A percentile compares a stretch with the other conserved stretches of the same genome.
Conservation (phyloP, 768 basidiomycete genomes). For the Amanita pallidorosea region DNA sequence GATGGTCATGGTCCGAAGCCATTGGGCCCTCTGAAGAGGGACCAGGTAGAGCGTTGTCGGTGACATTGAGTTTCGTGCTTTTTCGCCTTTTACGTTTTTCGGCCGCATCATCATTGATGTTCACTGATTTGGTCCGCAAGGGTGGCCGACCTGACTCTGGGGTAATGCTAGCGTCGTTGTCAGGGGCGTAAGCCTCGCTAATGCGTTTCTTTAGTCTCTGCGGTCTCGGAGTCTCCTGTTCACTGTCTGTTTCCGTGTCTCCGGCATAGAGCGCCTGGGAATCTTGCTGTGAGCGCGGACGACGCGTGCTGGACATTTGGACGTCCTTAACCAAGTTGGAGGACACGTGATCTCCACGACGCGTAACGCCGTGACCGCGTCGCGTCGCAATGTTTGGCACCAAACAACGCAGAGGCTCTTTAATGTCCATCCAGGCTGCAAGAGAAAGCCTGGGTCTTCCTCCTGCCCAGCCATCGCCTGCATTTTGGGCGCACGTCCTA, state of each 20-base stretch:
- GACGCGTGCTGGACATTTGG: constrained; percentile 25
- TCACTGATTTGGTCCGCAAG: constrained; percentile 35
- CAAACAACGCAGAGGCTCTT: no score
- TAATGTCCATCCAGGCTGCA: constrained; percentile 1
- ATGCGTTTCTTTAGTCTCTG: constrained; percentile 45
- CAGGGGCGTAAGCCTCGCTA: constrained; percentile 44
- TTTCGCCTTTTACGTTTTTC: constrained; percentile 79
- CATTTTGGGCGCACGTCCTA: constrained; percentile 51
- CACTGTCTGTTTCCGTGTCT: constrained; percentile 28
- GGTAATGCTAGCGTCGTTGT: constrained; percentile 30
- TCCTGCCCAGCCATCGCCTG: constrained; percentile 20
- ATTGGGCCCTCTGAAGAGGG: constrained; percentile 41
- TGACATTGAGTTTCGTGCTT: constrained; percentile 52
- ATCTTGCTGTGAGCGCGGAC: constrained; percentile 20
- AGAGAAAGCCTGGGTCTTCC: constrained; percentile 9
- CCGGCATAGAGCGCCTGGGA: constrained; percentile 24
- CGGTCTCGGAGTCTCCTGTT: constrained; percentile 27
- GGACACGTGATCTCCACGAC: constrained; percentile 9
- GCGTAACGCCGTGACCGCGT: constrained; percentile 10
- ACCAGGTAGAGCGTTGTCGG: constrained; percentile 48
- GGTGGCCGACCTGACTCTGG: constrained; percentile 24
- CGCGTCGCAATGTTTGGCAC: constrained; percentile 3
- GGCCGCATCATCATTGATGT: constrained; percentile 75
- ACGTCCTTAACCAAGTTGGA: not conserved
- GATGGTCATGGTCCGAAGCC: constrained; percentile 18